Percentiles rank a stretch among this genome's conserved stretches.
phyloP scores from a whole-genome alignment of 352 stramenopile species.

The Phytophthora hybrid region DNA sequence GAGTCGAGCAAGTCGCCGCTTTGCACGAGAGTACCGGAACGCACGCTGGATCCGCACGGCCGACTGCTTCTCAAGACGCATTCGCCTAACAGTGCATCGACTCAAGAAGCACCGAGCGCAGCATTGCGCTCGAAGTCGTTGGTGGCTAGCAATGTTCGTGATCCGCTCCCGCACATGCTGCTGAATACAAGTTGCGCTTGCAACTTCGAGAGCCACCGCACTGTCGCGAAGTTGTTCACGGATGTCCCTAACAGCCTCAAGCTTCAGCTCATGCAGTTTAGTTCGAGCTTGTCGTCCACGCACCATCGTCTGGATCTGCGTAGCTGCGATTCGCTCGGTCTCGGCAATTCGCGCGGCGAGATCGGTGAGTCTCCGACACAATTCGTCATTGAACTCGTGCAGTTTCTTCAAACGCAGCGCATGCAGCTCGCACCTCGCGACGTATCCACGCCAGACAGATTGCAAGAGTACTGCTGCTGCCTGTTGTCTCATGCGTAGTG shows the following conservation, averaged over 20 bases:
- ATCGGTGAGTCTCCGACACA: conserved; percentile 8
- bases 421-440: conserved; percentile 28
- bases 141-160: conserved; percentile 3
- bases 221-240: conserved; percentile 22
- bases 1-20: conserved; percentile 48
- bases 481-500: conserved; percentile 21
- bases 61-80: conserved; percentile 38
- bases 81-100: conserved; percentile 27
- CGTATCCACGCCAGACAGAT: conserved; percentile 41
- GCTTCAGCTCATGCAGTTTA: conserved; percentile 28
- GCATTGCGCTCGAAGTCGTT: conserved; percentile 45
- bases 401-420: conserved; percentile 17
- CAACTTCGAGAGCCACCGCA: conserved; percentile 26
- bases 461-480: conserved; percentile 42
- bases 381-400: conserved; percentile 16
- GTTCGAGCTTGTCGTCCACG: conserved; percentile 32
- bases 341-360: conserved; percentile 32
- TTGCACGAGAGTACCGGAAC: conserved; percentile 59
- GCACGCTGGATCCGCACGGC: conserved; percentile 59
- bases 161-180: conserved; percentile 41
- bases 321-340: conserved; percentile 35
- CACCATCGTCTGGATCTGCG: conserved; percentile 40
- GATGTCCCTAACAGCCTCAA: conserved; percentile 22
- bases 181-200: conserved; percentile 52
- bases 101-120: conserved; percentile 52